These are phyloP conservation scores for Passalora sequoiae DNA, from an alignment of 2,329 filamentous ascomycete genomes.

Conservation along the genomic window DNA sequence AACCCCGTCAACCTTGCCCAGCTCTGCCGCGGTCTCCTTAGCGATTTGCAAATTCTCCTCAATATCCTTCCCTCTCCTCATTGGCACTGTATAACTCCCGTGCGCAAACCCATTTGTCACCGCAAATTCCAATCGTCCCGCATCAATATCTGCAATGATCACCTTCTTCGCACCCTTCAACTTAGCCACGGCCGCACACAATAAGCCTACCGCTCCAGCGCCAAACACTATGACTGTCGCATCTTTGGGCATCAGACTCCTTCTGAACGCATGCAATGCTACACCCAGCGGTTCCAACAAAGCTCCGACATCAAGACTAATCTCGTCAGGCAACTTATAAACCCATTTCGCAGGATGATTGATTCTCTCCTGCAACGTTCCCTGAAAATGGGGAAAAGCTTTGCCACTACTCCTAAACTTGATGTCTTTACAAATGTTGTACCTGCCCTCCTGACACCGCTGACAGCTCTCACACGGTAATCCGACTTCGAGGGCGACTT, in stretches of 20 bases:
- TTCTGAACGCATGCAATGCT: conserved; percentile 54
- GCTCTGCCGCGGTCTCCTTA: conserved; percentile 45
- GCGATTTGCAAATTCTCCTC: conserved; percentile 53
- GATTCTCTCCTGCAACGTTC: conserved; percentile 58
- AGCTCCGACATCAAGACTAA: conserved; percentile 54
- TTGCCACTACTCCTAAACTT: conserved; percentile 57
- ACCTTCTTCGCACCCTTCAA: conserved; percentile 51
- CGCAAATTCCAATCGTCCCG: conserved; percentile 52
- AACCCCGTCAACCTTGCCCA: conserved; percentile 38
- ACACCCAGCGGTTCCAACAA: conserved; percentile 58
- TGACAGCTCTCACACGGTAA: conserved; percentile 67
- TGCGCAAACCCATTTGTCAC: conserved; percentile 47
- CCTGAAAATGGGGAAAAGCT: conserved; percentile 57
- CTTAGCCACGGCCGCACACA: conserved; percentile 54
- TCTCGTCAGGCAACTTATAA: conserved; percentile 51
- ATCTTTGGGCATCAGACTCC: conserved; percentile 46
- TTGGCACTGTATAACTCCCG: conserved; percentile 41
- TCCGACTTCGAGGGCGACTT: conserved; percentile 88
- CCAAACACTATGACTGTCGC: conserved; percentile 55
- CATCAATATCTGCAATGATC: conserved; percentile 58
- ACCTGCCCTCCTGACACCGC: conserved; percentile 52
- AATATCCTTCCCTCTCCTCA: conserved; percentile 43
- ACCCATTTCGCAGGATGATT: conserved; percentile 59
- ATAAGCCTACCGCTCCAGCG: conserved; percentile 56
- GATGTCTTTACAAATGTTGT: conserved; percentile 59